Evolutionary conservation across 495 filamentous ascomycete genomes (phyloP).

Genomic region (Podospora tetraspora): DNA sequence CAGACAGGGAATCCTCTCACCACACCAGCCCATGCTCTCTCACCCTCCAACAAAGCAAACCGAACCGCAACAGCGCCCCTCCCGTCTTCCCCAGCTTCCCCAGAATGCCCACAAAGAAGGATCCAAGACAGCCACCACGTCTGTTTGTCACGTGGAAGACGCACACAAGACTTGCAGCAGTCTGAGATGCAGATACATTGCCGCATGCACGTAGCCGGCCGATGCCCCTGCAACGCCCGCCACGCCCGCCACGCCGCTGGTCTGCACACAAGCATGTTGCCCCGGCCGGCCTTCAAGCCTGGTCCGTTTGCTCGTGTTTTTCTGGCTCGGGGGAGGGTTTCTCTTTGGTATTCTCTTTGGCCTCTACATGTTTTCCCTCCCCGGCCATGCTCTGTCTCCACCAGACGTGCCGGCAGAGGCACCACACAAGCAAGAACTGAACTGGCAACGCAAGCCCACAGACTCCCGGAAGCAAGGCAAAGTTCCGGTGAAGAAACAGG

Average conservation of each 20-base stretch:
- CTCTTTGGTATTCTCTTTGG: not conserved
- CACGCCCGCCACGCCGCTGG: not conserved
- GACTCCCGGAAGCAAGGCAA: not conserved
- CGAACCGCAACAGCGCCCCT: not conserved
- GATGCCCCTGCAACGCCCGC: not conserved
- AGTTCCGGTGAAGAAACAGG: not conserved
- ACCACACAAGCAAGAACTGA: not conserved
- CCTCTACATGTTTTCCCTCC: not conserved
- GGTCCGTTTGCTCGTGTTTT: not conserved
- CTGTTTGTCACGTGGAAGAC: not conserved
- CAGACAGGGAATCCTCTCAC: too few relatives aligned
- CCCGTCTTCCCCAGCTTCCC: not conserved
- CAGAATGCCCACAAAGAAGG: not conserved
- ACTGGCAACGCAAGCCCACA: not conserved
- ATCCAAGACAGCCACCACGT: not conserved
- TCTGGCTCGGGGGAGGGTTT: not conserved
- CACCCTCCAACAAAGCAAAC: not conserved
- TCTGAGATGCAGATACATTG: not conserved
- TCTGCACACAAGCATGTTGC: not conserved
- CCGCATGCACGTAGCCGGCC: not conserved
- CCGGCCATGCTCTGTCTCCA: not conserved
- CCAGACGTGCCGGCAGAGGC: not conserved
- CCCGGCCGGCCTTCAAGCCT: not conserved
- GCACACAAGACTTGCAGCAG: not conserved
- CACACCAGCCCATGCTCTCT: not conserved